Evolutionary conservation across 768 basidiomycete species (phyloP).

Genomic region (Daedaleopsis nitida): DNA sequence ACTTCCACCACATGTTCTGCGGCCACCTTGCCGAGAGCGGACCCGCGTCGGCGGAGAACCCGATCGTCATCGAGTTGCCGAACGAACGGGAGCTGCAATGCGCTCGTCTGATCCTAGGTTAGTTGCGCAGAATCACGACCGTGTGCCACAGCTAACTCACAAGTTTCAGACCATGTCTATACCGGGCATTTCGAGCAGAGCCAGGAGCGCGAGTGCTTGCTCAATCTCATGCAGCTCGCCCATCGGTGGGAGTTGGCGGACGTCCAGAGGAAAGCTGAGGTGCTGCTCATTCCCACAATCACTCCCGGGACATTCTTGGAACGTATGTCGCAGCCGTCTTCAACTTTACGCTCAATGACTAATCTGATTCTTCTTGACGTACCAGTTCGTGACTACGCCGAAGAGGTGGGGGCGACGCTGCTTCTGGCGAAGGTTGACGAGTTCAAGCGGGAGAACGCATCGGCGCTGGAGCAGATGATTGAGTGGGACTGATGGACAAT

Average conservation of each 20-base stretch:
- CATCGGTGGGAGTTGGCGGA: conserved; percentile 12
- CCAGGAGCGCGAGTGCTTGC: conserved; percentile 21
- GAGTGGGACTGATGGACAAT: not conserved
- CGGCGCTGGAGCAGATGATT: not conserved
- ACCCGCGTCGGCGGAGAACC: conserved; percentile 11
- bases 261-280: conserved; percentile 32
- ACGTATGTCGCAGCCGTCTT: conserved; percentile 26
- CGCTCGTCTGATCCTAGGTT: conserved; percentile 31
- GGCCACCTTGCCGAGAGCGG: conserved; percentile 28
- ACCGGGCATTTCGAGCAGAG: conserved; percentile 23
- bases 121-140: not conserved
- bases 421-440: conserved; percentile 29
- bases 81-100: conserved; percentile 10
- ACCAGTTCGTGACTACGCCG: conserved; percentile 30
- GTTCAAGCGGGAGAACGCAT: conserved; percentile 31
- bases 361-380: not conserved
- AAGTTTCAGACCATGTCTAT: conserved; percentile 36
- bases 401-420: conserved; percentile 20
- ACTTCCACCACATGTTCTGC: conserved; percentile 36
- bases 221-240: conserved; percentile 30
- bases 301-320: conserved; percentile 31
- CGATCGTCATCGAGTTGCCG: conserved; percentile 20
- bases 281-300: conserved; percentile 27
- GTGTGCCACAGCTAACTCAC: no score
- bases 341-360: no score